Evolutionary conservation across 805 yeast species (phyloP).

Genomic region (Metschnikowia noctiluminum): DNA sequence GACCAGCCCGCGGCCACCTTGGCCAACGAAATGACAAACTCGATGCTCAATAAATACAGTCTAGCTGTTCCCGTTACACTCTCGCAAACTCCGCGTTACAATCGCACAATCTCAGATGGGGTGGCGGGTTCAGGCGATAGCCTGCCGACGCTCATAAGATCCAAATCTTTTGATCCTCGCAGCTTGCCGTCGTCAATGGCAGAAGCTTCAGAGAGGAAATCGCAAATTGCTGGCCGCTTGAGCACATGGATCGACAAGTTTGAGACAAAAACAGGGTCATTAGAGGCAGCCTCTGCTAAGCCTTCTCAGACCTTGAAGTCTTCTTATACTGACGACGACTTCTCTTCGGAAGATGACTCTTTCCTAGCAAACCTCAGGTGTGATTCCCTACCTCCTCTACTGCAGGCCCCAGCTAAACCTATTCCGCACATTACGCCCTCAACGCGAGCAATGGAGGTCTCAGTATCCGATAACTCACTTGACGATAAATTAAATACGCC

Average conservation of each 20-base stretch:
- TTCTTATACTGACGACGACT: conserved; percentile 3
- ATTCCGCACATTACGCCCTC: too few relatives aligned
- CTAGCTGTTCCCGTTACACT: conserved; percentile 29
- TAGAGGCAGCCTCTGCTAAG: too few relatives aligned
- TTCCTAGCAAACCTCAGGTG: conserved; percentile 14
- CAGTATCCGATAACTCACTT: neutral
- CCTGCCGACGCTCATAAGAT: conserved; percentile 35
- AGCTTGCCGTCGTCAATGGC: neutral
- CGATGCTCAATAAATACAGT: conserved; percentile 43
- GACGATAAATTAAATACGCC: neutral
- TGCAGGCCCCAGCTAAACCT: neutral
- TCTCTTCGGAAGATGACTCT: conserved; percentile 27
- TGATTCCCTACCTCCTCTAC: conserved; percentile 8
- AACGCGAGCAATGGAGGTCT: too few relatives aligned
- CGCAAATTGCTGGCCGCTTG: conserved; percentile 7
- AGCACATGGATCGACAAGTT: conserved; percentile 33
- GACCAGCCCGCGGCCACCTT: conserved; percentile 17
- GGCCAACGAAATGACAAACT: conserved; percentile 32
- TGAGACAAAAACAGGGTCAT: conserved; percentile 10
- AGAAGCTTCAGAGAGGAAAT: conserved; percentile 11
- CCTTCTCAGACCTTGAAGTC: neutral
- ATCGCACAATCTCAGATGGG: conserved; percentile 34
- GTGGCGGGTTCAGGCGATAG: conserved; percentile 14
- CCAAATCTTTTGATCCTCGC: conserved; percentile 34
- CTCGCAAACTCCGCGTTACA: conserved; percentile 32